Base-by-base conservation (phyloP, 768 basidiomycete genomes). In the Suillus paluster region DNA sequence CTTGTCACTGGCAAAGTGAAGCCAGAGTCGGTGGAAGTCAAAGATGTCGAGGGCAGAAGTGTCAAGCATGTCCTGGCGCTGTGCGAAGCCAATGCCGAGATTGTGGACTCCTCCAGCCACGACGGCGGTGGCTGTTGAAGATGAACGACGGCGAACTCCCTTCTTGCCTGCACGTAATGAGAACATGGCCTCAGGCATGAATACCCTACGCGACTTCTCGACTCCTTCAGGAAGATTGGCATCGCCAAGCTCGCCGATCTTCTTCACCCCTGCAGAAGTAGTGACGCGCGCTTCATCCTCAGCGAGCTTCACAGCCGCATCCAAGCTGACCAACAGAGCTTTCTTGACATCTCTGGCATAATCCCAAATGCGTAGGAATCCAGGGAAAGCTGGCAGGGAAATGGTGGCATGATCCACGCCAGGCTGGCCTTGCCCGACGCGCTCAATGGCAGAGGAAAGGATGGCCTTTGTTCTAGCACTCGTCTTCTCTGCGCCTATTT, bases 161-260 rank as follows among this genome's bases (percentile, higher is more conserved):
- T 70, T 82, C 63, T 82, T 75, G 57, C 82, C 74, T 33, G 78
- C 73, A 25, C 80, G 81, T 46, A 83, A 75, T 59, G 85, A 86
- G 79, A 99, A 99, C 97, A 99, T 99, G 15, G 94, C 97, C 72
- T 97, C 91, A n/a, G 97, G 94, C 80, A 93, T 87, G 81, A 99
- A 99, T 14, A 97, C 86, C 30, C 94, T 83, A 60, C 86, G 83
- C 54, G 86, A 86, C 44, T 93, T 82, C 73, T 95, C 94, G 25
- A 94, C 93, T 61, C 88, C 90, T 56, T 83, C 83, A 1, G 91
- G 92, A 17, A 99, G 84, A 75, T 92, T 86, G 60, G 80, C 79
- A 62, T 97, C 90, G 21, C 87, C 95, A 21, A 97, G 79, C 19
- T 82, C 77, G 44, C 80, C 78, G 64, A 97, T 85, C 64, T 82